Conservation (phyloP, 179 eudicot genomes). For the Pouteria campechiana region DNA sequence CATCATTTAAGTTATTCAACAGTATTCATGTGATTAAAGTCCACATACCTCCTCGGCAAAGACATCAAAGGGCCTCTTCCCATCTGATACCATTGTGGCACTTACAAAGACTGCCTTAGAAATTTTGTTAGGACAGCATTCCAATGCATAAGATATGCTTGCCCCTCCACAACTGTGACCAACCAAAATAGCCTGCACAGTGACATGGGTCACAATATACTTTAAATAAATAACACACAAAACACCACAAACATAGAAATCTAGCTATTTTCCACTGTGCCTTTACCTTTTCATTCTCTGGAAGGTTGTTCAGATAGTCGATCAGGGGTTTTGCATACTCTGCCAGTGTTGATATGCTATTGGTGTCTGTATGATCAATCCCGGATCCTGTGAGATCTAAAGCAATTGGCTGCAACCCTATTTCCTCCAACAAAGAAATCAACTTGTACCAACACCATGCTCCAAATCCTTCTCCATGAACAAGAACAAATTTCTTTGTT, state of each 20-base stretch:
- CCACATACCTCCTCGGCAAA: slow-evolving; percentile 69
- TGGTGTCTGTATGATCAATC: slow-evolving; percentile 55
- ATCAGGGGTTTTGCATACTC: slow-evolving; percentile 76
- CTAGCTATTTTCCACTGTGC: background rate
- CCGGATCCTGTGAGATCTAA: slow-evolving; percentile 91
- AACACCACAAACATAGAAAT: background rate
- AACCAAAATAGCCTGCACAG: slow-evolving; percentile 66
- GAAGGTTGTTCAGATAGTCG: slow-evolving; percentile 39
- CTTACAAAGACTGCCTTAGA: slow-evolving; percentile 80
- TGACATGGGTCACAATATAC: background rate
- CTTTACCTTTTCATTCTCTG: slow-evolving; percentile 71
- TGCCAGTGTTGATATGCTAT: slow-evolving; percentile 37
- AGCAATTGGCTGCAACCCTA: slow-evolving; percentile 65
- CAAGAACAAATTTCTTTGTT: slow-evolving; percentile 51
- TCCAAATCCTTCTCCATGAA: slow-evolving; percentile 98
- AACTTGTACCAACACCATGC: slow-evolving; percentile 99
- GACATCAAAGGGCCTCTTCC: slow-evolving; percentile 90
- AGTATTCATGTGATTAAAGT: too few species aligned
- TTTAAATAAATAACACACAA: background rate
- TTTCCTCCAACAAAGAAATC: slow-evolving; percentile 78
- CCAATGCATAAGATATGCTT: slow-evolving; percentile 73
- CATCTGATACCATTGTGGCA: slow-evolving; percentile 83
- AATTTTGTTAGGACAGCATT: slow-evolving; percentile 59
- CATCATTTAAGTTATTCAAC: too few species aligned
- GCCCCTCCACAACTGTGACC: slow-evolving; percentile 98